phyloP scores from a whole-genome alignment of 148 eudicot species.

The Chenopodium suecicum region DNA sequence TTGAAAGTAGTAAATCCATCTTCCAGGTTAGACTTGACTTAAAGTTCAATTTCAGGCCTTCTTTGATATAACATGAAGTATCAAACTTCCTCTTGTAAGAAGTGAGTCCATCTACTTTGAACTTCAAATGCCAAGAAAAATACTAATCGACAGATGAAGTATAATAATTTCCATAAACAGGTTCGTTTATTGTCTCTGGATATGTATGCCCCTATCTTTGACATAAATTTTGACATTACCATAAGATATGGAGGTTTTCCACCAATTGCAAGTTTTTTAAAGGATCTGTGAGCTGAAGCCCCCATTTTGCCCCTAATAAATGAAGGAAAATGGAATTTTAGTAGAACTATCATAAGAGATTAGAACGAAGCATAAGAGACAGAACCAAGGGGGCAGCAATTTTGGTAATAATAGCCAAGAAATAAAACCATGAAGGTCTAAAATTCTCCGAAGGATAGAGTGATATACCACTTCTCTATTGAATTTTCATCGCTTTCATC shows the following conservation, averaged over 20 bases:
- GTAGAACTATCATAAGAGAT: neutral
- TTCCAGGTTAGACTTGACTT: neutral
- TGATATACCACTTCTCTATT: conserved; percentile 60
- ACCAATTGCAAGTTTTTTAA: conserved; percentile 54
- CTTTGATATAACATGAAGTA: neutral
- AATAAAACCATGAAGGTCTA: neutral
- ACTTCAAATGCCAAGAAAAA: neutral
- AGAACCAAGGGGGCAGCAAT: neutral
- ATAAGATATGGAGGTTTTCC: conserved; percentile 67
- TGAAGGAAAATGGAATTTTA: neutral
- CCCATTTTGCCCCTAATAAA: conserved; percentile 72
- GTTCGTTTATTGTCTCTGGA: neutral
- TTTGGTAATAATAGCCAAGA: neutral
- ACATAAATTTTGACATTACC: conserved; percentile 36
- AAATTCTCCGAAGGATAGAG: neutral
- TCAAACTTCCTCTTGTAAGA: neutral
- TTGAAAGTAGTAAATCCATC: neutral
- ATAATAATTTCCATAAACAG: neutral
- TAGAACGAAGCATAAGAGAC: neutral
- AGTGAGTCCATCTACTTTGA: neutral
- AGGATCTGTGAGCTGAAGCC: conserved; percentile 57
- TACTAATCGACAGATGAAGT: too few species aligned
- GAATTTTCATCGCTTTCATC: conserved; percentile 58
- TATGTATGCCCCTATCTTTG: neutral
- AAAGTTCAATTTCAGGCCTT: neutral